These are phyloP conservation scores for Trichothecium sympodiale DNA, from an alignment of 2,329 filamentous ascomycete genomes.

Conservation along the genomic window DNA sequence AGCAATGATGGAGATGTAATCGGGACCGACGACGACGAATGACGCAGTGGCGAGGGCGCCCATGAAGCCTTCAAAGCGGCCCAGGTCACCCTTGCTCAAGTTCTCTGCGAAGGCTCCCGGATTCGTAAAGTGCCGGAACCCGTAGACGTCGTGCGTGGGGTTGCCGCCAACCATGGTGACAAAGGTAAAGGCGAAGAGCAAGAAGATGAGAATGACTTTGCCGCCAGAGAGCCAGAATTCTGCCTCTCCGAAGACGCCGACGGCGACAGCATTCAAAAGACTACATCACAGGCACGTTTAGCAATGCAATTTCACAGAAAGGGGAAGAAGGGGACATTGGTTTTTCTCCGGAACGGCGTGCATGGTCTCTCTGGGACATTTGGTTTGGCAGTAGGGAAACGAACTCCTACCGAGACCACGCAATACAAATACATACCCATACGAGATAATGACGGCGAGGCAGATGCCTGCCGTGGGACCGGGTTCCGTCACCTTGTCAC, in stretches of 20 bases:
- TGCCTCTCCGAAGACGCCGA: conserved; percentile 29
- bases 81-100: conserved; percentile 46
- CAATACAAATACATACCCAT: conserved; percentile 9
- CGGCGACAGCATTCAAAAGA: conserved; percentile 28
- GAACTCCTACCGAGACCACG: conserved; percentile 6
- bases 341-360: neutral
- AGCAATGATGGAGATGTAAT: conserved; percentile 52
- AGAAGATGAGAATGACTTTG: conserved; percentile 47
- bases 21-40: conserved; percentile 47
- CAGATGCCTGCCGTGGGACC: conserved; percentile 7
- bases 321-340: neutral
- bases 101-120: conserved; percentile 43
- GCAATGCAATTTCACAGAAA: neutral
- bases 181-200: conserved; percentile 47
- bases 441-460: conserved; percentile 1
- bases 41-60: conserved; percentile 37
- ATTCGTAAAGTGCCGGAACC: conserved; percentile 56
- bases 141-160: conserved; percentile 43
- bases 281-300: conserved; percentile 6
- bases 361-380: neutral
- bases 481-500: conserved; percentile 14
- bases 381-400: neutral
- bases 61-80: conserved; percentile 55
- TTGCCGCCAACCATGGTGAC: conserved; percentile 51
- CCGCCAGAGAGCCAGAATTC: conserved; percentile 36